Evolutionary conservation across 441 rosid species (phyloP).

Genomic region (Metrosideros polymorpha): DNA sequence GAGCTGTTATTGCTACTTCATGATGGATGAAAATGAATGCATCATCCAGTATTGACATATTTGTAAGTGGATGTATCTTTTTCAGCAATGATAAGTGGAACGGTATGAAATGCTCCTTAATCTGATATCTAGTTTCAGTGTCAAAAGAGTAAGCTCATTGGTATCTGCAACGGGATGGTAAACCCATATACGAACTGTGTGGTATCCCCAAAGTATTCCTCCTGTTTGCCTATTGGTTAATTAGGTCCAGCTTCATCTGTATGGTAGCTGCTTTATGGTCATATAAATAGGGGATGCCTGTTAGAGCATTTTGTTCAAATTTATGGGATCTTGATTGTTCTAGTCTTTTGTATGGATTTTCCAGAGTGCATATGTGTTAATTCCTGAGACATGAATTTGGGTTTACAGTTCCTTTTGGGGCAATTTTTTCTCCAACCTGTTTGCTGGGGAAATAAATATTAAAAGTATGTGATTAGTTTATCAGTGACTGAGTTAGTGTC

Average conservation of each 20-base stretch:
- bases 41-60: neutral
- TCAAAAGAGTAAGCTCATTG: neutral
- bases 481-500: neutral
- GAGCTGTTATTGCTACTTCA: neutral
- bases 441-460: neutral
- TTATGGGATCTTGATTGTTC: neutral
- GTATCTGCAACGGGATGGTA: neutral
- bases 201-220: neutral
- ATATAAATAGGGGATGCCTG: neutral
- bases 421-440: neutral
- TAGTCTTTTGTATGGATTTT: neutral
- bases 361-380: neutral
- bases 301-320: neutral
- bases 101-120: neutral
- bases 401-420: neutral
- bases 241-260: neutral
- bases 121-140: neutral
- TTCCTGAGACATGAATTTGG: neutral
- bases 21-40: neutral
- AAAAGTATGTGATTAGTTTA: neutral
- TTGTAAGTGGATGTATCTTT: neutral
- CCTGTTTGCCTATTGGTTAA: neutral
- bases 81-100: neutral
- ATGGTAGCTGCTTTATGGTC: neutral
- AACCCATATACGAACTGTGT: neutral